A percentile compares a stretch with the other conserved stretches of the same genome.
phyloP scores from a whole-genome alignment of 768 basidiomycete species.

The Podaxis carcinomalis region DNA sequence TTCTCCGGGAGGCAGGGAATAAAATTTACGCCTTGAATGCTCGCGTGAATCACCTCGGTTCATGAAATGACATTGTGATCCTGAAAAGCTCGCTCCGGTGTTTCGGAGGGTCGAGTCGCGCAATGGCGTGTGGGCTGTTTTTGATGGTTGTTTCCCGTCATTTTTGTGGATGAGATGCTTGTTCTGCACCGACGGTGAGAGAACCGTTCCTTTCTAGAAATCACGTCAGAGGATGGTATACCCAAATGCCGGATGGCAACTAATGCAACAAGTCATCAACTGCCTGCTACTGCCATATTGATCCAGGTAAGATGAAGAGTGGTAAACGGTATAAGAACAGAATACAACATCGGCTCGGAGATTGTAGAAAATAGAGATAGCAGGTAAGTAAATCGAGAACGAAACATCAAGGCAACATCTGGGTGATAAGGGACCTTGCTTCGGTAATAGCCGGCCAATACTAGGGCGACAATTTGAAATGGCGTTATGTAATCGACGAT shows the following conservation, averaged over 20 bases:
- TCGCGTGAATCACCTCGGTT: background rate
- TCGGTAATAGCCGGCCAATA: slow-evolving; percentile 5
- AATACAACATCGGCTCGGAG: no score
- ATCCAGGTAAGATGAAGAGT: no score
- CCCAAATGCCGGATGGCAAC: no score
- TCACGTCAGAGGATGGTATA: no score
- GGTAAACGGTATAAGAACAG: no score
- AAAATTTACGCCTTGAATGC: background rate
- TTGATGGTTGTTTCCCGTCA: background rate
- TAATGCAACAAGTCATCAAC: no score
- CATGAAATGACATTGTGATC: background rate
- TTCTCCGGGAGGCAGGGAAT: no score
- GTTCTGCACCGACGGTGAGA: background rate
- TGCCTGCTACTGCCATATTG: no score
- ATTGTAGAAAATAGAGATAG: no score
- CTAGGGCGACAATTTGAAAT: background rate
- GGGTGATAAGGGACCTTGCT: background rate
- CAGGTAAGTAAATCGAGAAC: background rate
- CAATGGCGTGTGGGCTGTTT: background rate
- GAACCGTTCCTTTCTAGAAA: background rate
- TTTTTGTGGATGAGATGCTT: background rate
- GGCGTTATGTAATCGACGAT: background rate
- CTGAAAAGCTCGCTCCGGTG: background rate
- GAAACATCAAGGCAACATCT: background rate
- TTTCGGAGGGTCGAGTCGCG: no score